phyloP scores from a whole-genome alignment of 495 filamentous ascomycete species.

The Letharia lupina region DNA sequence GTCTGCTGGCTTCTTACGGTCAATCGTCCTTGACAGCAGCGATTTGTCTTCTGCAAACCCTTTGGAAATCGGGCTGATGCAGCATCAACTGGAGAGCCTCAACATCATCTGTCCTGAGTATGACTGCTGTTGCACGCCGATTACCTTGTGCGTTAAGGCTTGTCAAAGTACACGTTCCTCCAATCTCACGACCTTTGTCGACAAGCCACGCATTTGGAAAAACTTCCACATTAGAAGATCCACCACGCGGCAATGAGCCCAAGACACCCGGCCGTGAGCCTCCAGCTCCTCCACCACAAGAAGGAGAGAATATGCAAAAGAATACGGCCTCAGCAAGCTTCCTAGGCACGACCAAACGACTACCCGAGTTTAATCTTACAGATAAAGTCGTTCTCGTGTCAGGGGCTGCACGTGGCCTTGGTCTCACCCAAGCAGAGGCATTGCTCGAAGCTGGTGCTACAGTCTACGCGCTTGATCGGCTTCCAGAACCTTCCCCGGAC shows the following conservation, averaged over 20 bases:
- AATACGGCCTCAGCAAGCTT: slow-evolving; percentile 20
- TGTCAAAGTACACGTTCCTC: not conserved
- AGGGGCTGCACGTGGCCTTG: slow-evolving; percentile 71
- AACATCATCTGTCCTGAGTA: not conserved
- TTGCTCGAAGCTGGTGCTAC: slow-evolving; percentile 72
- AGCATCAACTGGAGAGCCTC: not conserved
- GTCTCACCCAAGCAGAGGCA: slow-evolving; percentile 69
- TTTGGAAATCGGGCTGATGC: no score
- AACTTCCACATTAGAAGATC: slow-evolving; percentile 17
- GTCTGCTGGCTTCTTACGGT: not conserved
- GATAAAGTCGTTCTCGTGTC: slow-evolving; percentile 72
- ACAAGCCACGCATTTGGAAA: slow-evolving; percentile 3
- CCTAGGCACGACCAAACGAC: slow-evolving; percentile 31
- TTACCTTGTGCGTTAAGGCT: slow-evolving; percentile 3
- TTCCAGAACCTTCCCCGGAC: slow-evolving; percentile 43
- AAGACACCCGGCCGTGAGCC: slow-evolving; percentile 18
- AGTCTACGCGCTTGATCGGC: slow-evolving; percentile 38
- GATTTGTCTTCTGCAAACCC: not conserved
- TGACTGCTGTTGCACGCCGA: slow-evolving; percentile 2
- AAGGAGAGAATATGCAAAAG: slow-evolving; percentile 16
- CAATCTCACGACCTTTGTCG: slow-evolving; percentile 1
- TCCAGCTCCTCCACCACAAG: slow-evolving; percentile 21
- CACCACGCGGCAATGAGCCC: slow-evolving; percentile 23
- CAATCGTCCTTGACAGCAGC: not conserved
- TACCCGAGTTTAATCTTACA: slow-evolving; percentile 72